Evolutionary conservation across 495 filamentous ascomycete genomes (phyloP), one percentile per base, ranked within the genome.

Genomic region (Achaetomiella virescens): DNA sequence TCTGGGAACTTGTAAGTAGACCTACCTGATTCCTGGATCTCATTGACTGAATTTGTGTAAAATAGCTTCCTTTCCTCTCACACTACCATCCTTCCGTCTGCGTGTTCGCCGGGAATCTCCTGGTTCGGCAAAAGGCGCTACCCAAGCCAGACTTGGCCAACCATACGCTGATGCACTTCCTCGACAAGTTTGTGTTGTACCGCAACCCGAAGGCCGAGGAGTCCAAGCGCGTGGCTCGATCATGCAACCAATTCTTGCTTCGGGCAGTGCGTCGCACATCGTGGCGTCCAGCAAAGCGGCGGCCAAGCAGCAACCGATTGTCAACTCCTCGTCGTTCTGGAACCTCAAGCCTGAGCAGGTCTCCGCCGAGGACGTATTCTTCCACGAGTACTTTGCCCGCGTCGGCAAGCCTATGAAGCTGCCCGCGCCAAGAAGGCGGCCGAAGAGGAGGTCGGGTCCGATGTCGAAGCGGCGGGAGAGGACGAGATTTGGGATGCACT

Each of bases 111-210:
- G 72, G 72, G 6, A 78, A 81, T 50, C 75, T 98, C 24, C 67
- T 96, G 8, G 71, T 78, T 22, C 80, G 81, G 48, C 74, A 82
- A 57, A 76, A 81, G 9, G 84, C 87, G 72, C 84, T 87, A 53
- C 81, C 85, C 56, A 96, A 97, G 71, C 91, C 93, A 0, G 92
- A 98, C 60, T 73, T 96, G 45, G 82, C 85, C 0, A 80, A 86
- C 38, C 90, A 97, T 64, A 96, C 89, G 0, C 81, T 98, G 54
- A 90, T 88, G 53, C 87, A 93, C 68, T 98, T 98, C 80, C 80
- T 98, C 29, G 93, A 98, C 71, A 90, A 91, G 58, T 97, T 98
- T 70, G 89, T 93, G n/a, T n/a, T n/a, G 20, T 98, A 97, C 76
- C 85, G 90, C 40, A 92, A 91, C 58, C 83, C 91, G 44, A 95